Percentiles rank a stretch among this genome's conserved stretches.
Evolutionary conservation across 805 yeast genomes (phyloP).

Genomic region (Saturnispora silvae): DNA sequence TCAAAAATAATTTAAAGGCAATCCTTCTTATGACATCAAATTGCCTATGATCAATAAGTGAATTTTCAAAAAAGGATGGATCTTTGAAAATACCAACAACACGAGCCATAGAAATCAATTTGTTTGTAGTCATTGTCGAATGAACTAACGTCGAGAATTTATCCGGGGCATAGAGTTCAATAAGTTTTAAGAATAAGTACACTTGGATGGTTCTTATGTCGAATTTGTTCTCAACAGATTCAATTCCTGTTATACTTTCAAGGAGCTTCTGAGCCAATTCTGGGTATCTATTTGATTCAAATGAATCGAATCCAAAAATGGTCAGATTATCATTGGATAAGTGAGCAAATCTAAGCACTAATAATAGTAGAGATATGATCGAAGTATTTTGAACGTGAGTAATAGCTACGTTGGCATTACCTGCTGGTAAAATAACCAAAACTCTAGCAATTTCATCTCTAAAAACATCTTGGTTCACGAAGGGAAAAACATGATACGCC

Average conservation of each 20-base stretch:
- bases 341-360: slow-evolving; percentile 33
- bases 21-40: slow-evolving; percentile 40
- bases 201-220: slow-evolving; percentile 37
- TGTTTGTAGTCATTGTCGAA: slow-evolving; percentile 29
- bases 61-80: slow-evolving; percentile 29
- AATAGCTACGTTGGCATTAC: slow-evolving; percentile 14
- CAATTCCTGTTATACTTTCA: slow-evolving; percentile 22
- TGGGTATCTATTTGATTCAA: slow-evolving; percentile 1
- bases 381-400: slow-evolving; percentile 23
- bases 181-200: slow-evolving; percentile 30
- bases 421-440: slow-evolving; percentile 18
- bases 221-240: slow-evolving; percentile 29
- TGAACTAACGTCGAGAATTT: slow-evolving; percentile 37
- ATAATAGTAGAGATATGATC: slow-evolving; percentile 28
- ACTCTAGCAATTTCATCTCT: slow-evolving; percentile 29
- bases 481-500: slow-evolving; percentile 39
- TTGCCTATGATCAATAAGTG: slow-evolving; percentile 26
- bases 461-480: slow-evolving; percentile 36
- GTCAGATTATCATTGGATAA: slow-evolving; percentile 23
- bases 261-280: slow-evolving; percentile 31
- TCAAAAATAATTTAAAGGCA: slow-evolving; percentile 31
- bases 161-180: slow-evolving; percentile 35
- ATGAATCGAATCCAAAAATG: slow-evolving; percentile 15
- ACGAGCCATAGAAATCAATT: slow-evolving; percentile 35
- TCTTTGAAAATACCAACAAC: slow-evolving; percentile 36